phyloP scores from a whole-genome alignment of 73 alveolate genomes.

The Effrenium voratum region DNA sequence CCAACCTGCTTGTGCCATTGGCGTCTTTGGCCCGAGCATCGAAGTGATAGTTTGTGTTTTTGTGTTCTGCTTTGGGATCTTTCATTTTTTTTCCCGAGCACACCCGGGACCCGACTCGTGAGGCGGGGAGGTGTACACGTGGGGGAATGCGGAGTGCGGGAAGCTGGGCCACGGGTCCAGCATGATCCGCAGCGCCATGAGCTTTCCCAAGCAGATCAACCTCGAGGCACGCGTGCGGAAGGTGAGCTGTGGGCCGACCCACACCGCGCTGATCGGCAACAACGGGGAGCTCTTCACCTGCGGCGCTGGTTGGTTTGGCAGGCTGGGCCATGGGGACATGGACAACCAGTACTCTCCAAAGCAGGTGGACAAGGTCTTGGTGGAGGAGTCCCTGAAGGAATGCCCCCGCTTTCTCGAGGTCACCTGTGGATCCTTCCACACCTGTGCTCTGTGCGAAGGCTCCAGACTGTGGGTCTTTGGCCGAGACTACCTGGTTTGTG shows the following conservation, averaged over 20 bases:
- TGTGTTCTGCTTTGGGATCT: too few species aligned
- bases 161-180: slow-evolving; percentile 85
- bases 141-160: slow-evolving; percentile 92
- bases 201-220: slow-evolving; percentile 65
- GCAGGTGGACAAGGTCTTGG: not conserved
- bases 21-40: too few species aligned
- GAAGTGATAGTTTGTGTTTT: too few species aligned
- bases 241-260: slow-evolving; percentile 24
- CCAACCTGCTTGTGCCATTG: too few species aligned
- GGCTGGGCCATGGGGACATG: slow-evolving; percentile 85
- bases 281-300: slow-evolving; percentile 67
- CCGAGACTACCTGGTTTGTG: slow-evolving; percentile 66
- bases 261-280: slow-evolving; percentile 48
- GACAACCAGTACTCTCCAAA: slow-evolving; percentile 57
- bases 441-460: slow-evolving; percentile 5
- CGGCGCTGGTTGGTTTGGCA: slow-evolving; percentile 87
- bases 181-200: slow-evolving; percentile 80
- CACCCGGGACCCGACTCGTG: too few species aligned
- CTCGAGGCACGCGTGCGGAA: slow-evolving; percentile 39
- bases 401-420: slow-evolving; percentile 49
- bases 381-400: not conserved
- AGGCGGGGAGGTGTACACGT: slow-evolving; percentile 78
- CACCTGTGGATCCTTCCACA: slow-evolving; percentile 80
- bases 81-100: too few species aligned
- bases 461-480: slow-evolving; percentile 55